Conservation (phyloP, 768 basidiomycete genomes). For the Dioszegia hungarica region DNA sequence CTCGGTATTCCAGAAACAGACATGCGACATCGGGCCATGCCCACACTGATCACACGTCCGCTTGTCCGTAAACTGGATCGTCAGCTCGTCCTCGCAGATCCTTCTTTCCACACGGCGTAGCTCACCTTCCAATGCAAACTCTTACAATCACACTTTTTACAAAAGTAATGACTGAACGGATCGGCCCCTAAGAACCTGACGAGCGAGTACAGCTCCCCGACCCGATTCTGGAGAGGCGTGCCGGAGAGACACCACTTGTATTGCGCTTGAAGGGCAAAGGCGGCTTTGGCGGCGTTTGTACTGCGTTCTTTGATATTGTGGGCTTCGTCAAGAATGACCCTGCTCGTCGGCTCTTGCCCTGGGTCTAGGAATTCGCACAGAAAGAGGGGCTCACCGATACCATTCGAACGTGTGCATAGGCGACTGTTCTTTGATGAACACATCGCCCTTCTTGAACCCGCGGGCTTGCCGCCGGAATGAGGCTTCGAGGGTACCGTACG, state of each 20-base stretch:
- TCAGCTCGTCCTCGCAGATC: too few relatives aligned
- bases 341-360: slow-evolving; percentile 30
- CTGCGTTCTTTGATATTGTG: slow-evolving; percentile 88
- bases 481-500: slow-evolving; percentile 86
- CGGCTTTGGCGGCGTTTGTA: slow-evolving; percentile 69
- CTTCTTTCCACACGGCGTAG: not conserved
- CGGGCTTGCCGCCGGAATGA: slow-evolving; percentile 87
- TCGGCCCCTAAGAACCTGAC: slow-evolving; percentile 84
- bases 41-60: slow-evolving; percentile 65
- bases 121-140: slow-evolving; percentile 71
- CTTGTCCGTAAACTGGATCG: slow-evolving; percentile 65
- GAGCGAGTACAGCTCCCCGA: slow-evolving; percentile 96
- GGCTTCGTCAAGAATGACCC: slow-evolving; percentile 71
- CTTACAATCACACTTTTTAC: slow-evolving; percentile 86
- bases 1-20: slow-evolving; percentile 67
- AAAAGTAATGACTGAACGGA: slow-evolving; percentile 52
- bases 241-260: slow-evolving; percentile 95
- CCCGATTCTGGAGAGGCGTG: slow-evolving; percentile 93
- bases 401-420: slow-evolving; percentile 78
- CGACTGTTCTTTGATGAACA: slow-evolving; percentile 80
- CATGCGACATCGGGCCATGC: slow-evolving; percentile 54
- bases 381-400: slow-evolving; percentile 55
- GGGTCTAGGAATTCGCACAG: not conserved
- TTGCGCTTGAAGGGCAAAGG: slow-evolving; percentile 65
- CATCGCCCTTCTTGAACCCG: slow-evolving; percentile 82